Evolutionary conservation across 352 stramenopile species (phyloP), one percentile per base, ranked within the genome.

Genomic region (Saprolegnia parasitica): DNA sequence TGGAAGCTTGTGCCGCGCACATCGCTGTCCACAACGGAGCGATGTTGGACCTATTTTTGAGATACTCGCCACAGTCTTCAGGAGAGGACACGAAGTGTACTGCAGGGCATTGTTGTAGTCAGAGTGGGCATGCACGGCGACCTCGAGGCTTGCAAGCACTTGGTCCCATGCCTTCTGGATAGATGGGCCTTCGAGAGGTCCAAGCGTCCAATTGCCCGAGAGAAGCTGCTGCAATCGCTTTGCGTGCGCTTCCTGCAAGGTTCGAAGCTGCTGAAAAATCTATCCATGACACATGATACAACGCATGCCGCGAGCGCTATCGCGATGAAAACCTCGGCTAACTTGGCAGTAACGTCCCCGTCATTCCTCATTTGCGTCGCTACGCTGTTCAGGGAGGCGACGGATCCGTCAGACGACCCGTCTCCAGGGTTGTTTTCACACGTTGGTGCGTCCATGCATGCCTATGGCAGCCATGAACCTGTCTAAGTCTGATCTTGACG

Each of bases 141-240:
- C 21, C 29, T 70, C 42, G 23, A 70, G n/a, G 37, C 39, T 29
- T 10, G 54, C 23, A 16, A 24, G 21, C n/a, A 62, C 39, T 16
- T 70, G 54, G 20, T 54, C 54, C 63, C 63, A 70, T 32, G 63
- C 63, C 15, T 47, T 18, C 4, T 23, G n/a, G 6, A 70, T 4
- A 11, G 37, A 54, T 35, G 24, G 21, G 4, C 63, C 63, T 39
- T 70, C 63, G 9, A 70, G n/a, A 15, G 46, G 20, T 26, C 46
- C 35, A 20, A 70, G 20, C 0, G 35, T 29, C 63, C 63, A 70
- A 18, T 29, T 46, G 4, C 6, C 39, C 1, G 45, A 55, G 4
- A 29, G 21, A 5, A 70, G 11, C 23, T 70, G 63, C 54, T 70
- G 46, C 37, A 70, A 23, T 40, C 63, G 63, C 46, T 70, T 62